Conservation (phyloP, 371 early-diverging fungal species). For the Zancudomyces culisetae region DNA sequence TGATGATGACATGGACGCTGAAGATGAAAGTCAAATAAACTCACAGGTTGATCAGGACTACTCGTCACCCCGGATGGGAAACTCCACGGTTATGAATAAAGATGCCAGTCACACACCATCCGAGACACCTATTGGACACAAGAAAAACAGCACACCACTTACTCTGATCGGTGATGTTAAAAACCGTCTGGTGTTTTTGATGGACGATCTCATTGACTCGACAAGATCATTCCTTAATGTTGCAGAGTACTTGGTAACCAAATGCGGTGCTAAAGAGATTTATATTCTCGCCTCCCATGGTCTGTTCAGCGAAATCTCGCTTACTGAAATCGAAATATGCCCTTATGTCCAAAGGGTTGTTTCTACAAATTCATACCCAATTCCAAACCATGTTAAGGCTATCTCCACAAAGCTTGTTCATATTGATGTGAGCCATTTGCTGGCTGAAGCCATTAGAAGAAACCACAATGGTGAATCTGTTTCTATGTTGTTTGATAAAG, state of each 20-base stretch:
- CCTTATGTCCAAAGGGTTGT: slow-evolving; percentile 66
- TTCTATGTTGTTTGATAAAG: slow-evolving; percentile 57
- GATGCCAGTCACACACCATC: neutral
- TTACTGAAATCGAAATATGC: slow-evolving; percentile 66
- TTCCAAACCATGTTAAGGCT: slow-evolving; percentile 48
- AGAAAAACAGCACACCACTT: slow-evolving; percentile 19
- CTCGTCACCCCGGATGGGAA: neutral
- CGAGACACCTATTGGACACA: neutral
- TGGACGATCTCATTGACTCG: slow-evolving; percentile 83
- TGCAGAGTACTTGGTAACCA: slow-evolving; percentile 65
- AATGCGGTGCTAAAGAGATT: slow-evolving; percentile 68
- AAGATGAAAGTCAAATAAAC: neutral
- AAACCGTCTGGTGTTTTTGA: slow-evolving; percentile 67
- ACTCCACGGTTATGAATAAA: neutral
- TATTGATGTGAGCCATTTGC: slow-evolving; percentile 73
- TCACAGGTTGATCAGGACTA: neutral
- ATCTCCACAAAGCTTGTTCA: slow-evolving; percentile 54
- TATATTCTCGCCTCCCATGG: slow-evolving; percentile 90
- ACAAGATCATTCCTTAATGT: slow-evolving; percentile 77
- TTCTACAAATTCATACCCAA: slow-evolving; percentile 87
- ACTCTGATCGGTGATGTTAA: slow-evolving; percentile 87
- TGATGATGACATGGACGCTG: neutral
- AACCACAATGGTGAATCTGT: slow-evolving; percentile 96
- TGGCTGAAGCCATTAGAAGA: slow-evolving; percentile 93
- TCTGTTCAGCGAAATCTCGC: slow-evolving; percentile 67